Evolutionary conservation across 768 basidiomycete species (phyloP).

Genomic region (Roridomyces roridus): DNA sequence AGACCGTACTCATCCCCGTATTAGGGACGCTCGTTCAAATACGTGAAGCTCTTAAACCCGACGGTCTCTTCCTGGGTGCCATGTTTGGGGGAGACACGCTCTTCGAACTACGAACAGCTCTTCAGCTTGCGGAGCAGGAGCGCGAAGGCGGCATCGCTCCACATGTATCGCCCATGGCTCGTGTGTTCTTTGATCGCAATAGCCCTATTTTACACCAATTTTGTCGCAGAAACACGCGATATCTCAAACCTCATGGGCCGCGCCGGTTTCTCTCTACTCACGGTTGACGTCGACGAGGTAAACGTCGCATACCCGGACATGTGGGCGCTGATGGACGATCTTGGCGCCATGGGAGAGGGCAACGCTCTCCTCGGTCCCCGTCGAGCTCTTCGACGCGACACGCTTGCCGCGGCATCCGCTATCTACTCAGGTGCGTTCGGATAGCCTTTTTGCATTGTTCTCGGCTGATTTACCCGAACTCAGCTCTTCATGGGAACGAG

Average conservation of each 20-base stretch:
- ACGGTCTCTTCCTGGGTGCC: slow-evolving; percentile 93
- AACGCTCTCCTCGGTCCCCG: slow-evolving; percentile 80
- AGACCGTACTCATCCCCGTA: not conserved
- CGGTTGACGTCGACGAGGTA: slow-evolving; percentile 95
- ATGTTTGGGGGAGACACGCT: slow-evolving; percentile 96
- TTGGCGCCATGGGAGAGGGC: slow-evolving; percentile 96
- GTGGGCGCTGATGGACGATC: slow-evolving; percentile 94
- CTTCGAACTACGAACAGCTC: slow-evolving; percentile 92
- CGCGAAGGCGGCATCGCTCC: slow-evolving; percentile 97
- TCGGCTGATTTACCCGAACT: not conserved
- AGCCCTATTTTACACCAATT: slow-evolving; percentile 2
- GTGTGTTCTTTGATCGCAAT: slow-evolving; percentile 45
- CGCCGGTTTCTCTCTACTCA: slow-evolving; percentile 92
- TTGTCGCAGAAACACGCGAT: slow-evolving; percentile 79
- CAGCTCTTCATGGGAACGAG: slow-evolving; percentile 85
- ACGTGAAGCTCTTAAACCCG: slow-evolving; percentile 80
- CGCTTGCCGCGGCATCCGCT: slow-evolving; percentile 87
- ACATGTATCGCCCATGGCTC: slow-evolving; percentile 96
- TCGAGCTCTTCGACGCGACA: slow-evolving; percentile 71
- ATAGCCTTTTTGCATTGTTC: not conserved
- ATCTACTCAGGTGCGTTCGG: slow-evolving; percentile 82
- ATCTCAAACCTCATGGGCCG: slow-evolving; percentile 91
- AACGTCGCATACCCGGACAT: slow-evolving; percentile 91
- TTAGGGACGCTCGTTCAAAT: slow-evolving; percentile 88
- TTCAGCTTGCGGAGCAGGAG: slow-evolving; percentile 94